A percentile compares a stretch with the other conserved stretches of the same genome.
Evolutionary conservation across 1,139 yeast genomes (phyloP).

Genomic region (Sugiyamaella novakii): DNA sequence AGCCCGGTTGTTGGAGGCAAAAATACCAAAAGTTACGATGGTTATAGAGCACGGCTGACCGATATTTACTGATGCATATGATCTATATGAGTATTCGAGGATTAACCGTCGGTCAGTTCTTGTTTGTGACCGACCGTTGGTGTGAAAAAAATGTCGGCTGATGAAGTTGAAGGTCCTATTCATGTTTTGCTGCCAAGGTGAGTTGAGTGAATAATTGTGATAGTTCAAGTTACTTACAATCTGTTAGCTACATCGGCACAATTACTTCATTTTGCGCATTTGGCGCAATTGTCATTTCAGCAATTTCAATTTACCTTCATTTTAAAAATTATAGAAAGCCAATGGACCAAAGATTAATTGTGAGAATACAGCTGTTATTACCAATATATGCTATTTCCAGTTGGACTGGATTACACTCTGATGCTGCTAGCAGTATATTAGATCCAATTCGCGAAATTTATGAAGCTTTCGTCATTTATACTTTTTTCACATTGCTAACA

Average conservation of each 20-base stretch:
- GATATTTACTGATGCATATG: too few species aligned
- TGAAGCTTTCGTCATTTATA: constrained; percentile 94
- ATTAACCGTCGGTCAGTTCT: too few species aligned
- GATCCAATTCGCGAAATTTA: constrained; percentile 87
- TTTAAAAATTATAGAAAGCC: constrained; percentile 81
- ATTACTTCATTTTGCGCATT: constrained; percentile 31
- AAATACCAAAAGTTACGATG: too few species aligned
- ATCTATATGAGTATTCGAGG: too few species aligned
- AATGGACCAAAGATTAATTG: constrained; percentile 78
- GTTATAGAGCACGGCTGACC: too few species aligned
- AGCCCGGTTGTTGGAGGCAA: too few species aligned
- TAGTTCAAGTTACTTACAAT: constrained; percentile 1
- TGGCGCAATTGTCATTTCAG: constrained; percentile 47
- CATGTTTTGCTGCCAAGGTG: constrained; percentile 10
- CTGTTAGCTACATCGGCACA: constrained; percentile 1
- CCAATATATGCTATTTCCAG: constrained; percentile 59
- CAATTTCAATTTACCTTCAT: constrained; percentile 54
- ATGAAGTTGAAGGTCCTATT: not conserved
- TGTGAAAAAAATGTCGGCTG: not conserved
- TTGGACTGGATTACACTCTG: constrained; percentile 57
- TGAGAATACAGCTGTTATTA: constrained; percentile 65
- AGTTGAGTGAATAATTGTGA: too few species aligned
- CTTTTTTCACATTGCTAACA: constrained; percentile 82
- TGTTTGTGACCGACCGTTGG: too few species aligned
- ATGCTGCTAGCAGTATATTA: constrained; percentile 51